Percentiles rank a stretch among this genome's conserved stretches.
Evolutionary conservation across 2,329 filamentous ascomycete species (phyloP).

Genomic region (Hymenoscyphus occultus): DNA sequence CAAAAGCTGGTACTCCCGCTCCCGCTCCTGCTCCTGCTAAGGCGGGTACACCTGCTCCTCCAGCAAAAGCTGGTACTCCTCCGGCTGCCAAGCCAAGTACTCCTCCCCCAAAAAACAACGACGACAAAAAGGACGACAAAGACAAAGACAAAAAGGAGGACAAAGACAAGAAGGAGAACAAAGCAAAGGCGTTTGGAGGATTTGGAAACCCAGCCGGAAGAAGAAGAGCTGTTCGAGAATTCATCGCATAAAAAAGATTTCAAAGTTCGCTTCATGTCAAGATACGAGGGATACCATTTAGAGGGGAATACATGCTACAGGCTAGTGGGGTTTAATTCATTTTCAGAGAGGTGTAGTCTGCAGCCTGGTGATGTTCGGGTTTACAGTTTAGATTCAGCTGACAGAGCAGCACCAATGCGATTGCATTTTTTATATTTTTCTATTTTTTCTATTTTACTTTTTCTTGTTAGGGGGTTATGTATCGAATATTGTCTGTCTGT

Average conservation of each 20-base stretch:
- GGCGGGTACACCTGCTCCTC: too few relatives aligned
- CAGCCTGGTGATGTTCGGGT: conserved; percentile 15
- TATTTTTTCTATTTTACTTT: neutral
- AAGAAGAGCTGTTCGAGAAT: conserved; percentile 14
- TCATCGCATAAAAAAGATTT: conserved; percentile 23
- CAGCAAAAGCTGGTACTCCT: neutral
- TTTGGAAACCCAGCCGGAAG: conserved; percentile 6
- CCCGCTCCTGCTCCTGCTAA: conserved; percentile 2
- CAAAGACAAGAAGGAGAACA: conserved; percentile 31
- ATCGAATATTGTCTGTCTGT: conserved; percentile 22
- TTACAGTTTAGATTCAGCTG: conserved; percentile 17
- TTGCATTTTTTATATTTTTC: conserved; percentile 12
- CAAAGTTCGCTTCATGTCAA: conserved; percentile 7
- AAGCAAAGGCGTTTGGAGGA: conserved; percentile 11
- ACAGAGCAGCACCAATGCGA: conserved; percentile 12
- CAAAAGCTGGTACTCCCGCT: too few relatives aligned
- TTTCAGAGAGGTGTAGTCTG: conserved; percentile 13
- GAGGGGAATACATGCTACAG: conserved; percentile 2
- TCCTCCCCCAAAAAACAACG: too few relatives aligned
- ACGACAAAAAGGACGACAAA: conserved; percentile 1
- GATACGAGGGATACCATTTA: conserved; percentile 15
- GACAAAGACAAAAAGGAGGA: conserved; percentile 25
- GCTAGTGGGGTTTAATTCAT: conserved; percentile 20
- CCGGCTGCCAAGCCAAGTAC: neutral
- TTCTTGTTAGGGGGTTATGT: conserved; percentile 12